phyloP scores from a whole-genome alignment of 768 basidiomycete species.

The Clavulina sp. region DNA sequence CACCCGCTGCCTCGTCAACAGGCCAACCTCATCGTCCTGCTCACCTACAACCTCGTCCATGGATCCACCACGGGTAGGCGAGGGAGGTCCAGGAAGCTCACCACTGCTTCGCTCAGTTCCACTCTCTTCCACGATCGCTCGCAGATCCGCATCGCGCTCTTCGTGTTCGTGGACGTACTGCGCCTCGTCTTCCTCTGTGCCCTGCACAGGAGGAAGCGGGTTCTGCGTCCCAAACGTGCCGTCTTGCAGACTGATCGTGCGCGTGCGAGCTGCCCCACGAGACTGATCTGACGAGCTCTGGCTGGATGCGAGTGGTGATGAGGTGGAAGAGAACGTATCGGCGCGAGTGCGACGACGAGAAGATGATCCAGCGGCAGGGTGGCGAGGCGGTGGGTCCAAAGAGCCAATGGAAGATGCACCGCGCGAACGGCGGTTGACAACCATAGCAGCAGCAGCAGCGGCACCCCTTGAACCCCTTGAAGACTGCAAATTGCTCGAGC shows the following conservation, averaged over 20 bases:
- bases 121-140: constrained; percentile 8
- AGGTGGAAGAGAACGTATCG: constrained; percentile 1
- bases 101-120: constrained; percentile 11
- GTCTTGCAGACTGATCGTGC: constrained; percentile 5
- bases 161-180: constrained; percentile 5
- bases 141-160: constrained; percentile 1
- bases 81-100: too few relatives aligned
- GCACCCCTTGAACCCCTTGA: background rate
- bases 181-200: constrained; percentile 1
- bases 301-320: background rate
- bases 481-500: background rate
- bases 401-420: background rate
- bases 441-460: background rate
- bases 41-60: too few relatives aligned
- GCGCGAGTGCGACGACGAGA: background rate
- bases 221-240: background rate
- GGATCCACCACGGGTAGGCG: too few relatives aligned
- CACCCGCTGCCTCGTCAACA: too few relatives aligned
- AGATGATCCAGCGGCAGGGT: background rate
- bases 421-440: background rate
- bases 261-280: constrained; percentile 1
- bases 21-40: too few relatives aligned
- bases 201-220: constrained; percentile 5
- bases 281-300: too few relatives aligned
- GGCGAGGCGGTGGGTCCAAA: background rate